Conservation (phyloP, 257 asterid genomes). For the Ligustrum vulgare region DNA sequence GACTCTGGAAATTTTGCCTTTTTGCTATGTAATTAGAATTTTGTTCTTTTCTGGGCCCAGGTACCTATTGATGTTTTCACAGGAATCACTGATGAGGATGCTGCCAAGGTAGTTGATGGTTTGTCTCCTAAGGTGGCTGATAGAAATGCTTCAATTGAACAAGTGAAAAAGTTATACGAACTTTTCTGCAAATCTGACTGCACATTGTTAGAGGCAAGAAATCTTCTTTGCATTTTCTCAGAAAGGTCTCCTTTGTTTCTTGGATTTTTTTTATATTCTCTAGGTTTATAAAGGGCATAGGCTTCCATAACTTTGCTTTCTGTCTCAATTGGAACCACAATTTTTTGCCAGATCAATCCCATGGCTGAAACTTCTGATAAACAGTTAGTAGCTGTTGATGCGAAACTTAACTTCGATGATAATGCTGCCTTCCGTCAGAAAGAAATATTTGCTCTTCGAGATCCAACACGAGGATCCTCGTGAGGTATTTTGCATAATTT, state of each 20-base stretch:
- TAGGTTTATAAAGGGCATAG: constrained; percentile 14
- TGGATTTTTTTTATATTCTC: not conserved
- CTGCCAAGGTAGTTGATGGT: constrained; percentile 98
- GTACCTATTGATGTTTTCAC: constrained; percentile 90
- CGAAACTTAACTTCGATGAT: constrained; percentile 94
- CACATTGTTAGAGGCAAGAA: constrained; percentile 81
- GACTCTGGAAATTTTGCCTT: not conserved
- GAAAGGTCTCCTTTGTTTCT: not conserved
- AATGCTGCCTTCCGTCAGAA: constrained; percentile 94
- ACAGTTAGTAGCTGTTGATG: constrained; percentile 94
- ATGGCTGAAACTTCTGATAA: constrained; percentile 95
- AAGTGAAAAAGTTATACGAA: constrained; percentile 92
- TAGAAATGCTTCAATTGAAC: constrained; percentile 79
- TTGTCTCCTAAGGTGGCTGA: constrained; percentile 88
- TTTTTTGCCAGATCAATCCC: constrained; percentile 75
- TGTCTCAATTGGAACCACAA: constrained; percentile 15
- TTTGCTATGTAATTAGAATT: not conserved
- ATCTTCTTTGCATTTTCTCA: constrained; percentile 7
- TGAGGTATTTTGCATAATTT: constrained; percentile 53
- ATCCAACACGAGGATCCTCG: constrained; percentile 98
- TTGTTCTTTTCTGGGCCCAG: constrained; percentile 36
- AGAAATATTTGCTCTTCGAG: constrained; percentile 81
- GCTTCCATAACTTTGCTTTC: constrained; percentile 16
- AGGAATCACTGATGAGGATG: constrained; percentile 97
- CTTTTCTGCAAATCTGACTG: constrained; percentile 96